Percentiles rank a stretch among this genome's conserved stretches.
Evolutionary conservation across 306 rosid species (phyloP).

Genomic region (Mimosa bimucronata): DNA sequence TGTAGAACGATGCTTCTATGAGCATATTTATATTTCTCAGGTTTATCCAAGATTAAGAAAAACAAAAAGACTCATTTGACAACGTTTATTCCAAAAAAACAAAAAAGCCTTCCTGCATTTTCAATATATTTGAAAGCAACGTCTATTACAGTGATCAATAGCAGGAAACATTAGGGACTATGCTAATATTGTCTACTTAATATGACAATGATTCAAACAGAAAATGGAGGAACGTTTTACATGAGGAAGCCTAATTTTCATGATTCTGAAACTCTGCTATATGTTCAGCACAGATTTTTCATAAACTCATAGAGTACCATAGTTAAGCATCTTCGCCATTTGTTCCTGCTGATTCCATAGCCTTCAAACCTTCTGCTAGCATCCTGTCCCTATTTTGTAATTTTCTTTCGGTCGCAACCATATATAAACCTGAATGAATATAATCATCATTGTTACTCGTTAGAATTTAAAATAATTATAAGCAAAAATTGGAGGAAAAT

Average conservation of each 20-base stretch:
- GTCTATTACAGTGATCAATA: not conserved
- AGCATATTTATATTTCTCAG: not conserved
- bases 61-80: not conserved
- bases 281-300: constrained; percentile 10
- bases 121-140: not conserved
- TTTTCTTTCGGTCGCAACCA: constrained; percentile 57
- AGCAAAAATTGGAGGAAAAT: not conserved
- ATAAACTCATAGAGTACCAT: not conserved
- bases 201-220: not conserved
- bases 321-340: constrained; percentile 20
- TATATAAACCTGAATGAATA: constrained; percentile 45
- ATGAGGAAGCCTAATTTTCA: constrained; percentile 20
- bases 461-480: not conserved
- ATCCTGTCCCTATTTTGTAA: constrained; percentile 47
- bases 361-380: constrained; percentile 49
- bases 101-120: not conserved
- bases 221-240: constrained; percentile 1
- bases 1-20: not conserved
- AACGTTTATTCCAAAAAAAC: not conserved
- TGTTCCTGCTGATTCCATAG: constrained; percentile 40
- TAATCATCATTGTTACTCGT: not conserved
- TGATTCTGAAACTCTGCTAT: constrained; percentile 25
- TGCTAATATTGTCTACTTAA: not conserved
- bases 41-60: not conserved
- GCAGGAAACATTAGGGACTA: constrained; percentile 7